Base-by-base conservation (phyloP, 768 basidiomycete species). In the Nevesoporus exiguus region DNA sequence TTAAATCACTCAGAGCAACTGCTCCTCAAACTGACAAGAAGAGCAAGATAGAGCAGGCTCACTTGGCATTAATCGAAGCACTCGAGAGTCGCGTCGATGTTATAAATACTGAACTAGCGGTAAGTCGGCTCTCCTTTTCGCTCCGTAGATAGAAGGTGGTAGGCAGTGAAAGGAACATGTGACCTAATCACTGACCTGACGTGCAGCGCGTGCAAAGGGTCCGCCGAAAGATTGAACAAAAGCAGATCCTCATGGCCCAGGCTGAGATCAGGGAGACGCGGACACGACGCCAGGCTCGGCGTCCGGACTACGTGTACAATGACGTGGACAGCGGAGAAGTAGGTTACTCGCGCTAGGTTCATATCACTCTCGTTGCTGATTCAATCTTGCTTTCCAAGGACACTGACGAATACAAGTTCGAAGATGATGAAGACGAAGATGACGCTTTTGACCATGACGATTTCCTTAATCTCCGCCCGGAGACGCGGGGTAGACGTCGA, bases 301-400 rank as follows among this genome's bases (percentile, higher is more conserved):
- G 81, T 58, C 87, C 88, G 44, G 87, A 91, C 74, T 93, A 93
- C 71, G 88, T 88, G 48, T 90, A 92, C 70, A 77, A 79, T 63
- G 80, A 85, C 61, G 77, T 78, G 60, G 82, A 80, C 53, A 86
- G 83, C 61, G 90, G 86, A 76, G 76, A 73, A 82, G 74, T 63
- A 55, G 46, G 61, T 58, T 52, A 33, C 39, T 52, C 48, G 45
- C 17, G 52, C 36, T 24, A 46, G 21, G 37, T 45, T 55, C 19
- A 42, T 55, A 52, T 70, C 68, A 56, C 69, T 40, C 36, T 56
- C 53, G 46, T 56, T 54, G 51, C 59, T 66, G 39, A 68, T 57
- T 56, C 48, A 25, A 59, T 59, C 27, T 59, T 51, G 42, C 13
- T 34, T 46, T 50, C 49, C 46, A 59, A 78, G 75, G 88, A 88